Evolutionary conservation across 768 basidiomycete species (phyloP).

Genomic region (Lentinula detonsa): DNA sequence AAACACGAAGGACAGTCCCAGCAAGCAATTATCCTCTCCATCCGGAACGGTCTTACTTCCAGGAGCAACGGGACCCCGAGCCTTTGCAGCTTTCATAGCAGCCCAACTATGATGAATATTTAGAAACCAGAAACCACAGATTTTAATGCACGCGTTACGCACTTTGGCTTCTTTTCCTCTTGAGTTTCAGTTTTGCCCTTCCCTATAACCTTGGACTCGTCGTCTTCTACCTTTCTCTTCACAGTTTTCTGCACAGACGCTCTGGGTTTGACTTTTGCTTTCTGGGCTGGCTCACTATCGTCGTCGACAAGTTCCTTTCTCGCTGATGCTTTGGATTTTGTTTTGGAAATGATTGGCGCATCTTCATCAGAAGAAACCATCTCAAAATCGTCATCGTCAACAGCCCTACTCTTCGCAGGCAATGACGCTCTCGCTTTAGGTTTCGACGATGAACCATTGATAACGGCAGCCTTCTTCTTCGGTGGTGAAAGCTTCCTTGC

Average conservation of each 20-base stretch:
- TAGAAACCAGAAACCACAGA: neutral
- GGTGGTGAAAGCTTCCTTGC: slow-evolving; percentile 8
- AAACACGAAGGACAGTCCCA: slow-evolving; percentile 89
- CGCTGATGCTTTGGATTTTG: neutral
- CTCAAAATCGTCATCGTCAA: neutral
- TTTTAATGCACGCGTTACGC: neutral
- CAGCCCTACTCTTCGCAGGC: neutral
- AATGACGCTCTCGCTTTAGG: neutral
- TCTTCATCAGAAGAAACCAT: slow-evolving; percentile 1
- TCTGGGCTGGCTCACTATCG: neutral
- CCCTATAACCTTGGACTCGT: slow-evolving; percentile 1
- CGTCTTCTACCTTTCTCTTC: neutral
- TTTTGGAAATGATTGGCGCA: neutral
- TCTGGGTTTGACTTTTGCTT: neutral
- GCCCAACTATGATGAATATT: slow-evolving; percentile 31
- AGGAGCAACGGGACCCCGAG: slow-evolving; percentile 56
- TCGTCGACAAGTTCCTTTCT: neutral
- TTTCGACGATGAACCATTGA: slow-evolving; percentile 5
- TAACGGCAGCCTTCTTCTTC: slow-evolving; percentile 21
- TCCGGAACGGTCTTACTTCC: slow-evolving; percentile 72
- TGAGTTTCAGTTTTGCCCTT: slow-evolving; percentile 7
- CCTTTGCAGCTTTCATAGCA: slow-evolving; percentile 52
- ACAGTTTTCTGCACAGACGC: neutral
- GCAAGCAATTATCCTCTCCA: slow-evolving; percentile 65
- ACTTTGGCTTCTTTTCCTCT: slow-evolving; percentile 19